A percentile compares a stretch with the other conserved stretches of the same genome.
Evolutionary conservation across 768 basidiomycete species (phyloP).

Genomic region (Auriscalpium microsporum): DNA sequence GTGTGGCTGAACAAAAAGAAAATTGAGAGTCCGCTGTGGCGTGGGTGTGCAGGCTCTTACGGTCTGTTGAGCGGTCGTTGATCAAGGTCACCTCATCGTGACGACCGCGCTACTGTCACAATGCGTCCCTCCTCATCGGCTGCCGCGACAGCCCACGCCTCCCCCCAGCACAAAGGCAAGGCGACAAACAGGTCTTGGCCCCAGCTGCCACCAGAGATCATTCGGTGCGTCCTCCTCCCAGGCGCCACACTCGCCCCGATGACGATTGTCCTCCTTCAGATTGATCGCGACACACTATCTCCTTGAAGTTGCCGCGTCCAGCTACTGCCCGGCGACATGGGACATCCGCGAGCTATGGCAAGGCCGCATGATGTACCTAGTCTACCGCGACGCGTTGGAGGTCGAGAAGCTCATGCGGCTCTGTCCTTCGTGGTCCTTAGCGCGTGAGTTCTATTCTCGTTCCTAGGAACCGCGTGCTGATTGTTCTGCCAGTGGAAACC

Average conservation of each 20-base stretch:
- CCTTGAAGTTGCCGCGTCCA: constrained; percentile 33
- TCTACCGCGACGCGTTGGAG: constrained; percentile 34
- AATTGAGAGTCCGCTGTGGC: constrained; percentile 10
- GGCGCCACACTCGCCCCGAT: not conserved
- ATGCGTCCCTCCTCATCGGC: constrained; percentile 13
- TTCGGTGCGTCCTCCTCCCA: constrained; percentile 31
- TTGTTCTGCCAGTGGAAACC: constrained; percentile 42
- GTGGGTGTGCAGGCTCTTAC: not conserved
- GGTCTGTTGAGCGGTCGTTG: not conserved
- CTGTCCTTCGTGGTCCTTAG: constrained; percentile 12
- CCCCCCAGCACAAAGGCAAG: constrained; percentile 46
- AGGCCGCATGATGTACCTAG: constrained; percentile 50
- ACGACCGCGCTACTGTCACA: constrained; percentile 8
- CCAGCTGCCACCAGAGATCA: constrained; percentile 52
- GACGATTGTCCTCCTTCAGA: constrained; percentile 24
- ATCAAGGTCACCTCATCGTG: constrained; percentile 9
- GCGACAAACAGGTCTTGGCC: constrained; percentile 48
- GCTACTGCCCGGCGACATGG: constrained; percentile 42
- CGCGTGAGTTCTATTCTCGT: constrained; percentile 10
- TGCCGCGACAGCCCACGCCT: constrained; percentile 23
- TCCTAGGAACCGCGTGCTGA: constrained; percentile 14
- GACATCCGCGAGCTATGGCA: constrained; percentile 49
- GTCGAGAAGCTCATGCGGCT: constrained; percentile 15
- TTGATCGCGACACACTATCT: constrained; percentile 54
- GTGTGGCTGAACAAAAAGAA: not conserved